These are phyloP conservation scores for Fusarium humuli DNA, from an alignment of 2,329 filamentous ascomycete species.

Conservation along the genomic window DNA sequence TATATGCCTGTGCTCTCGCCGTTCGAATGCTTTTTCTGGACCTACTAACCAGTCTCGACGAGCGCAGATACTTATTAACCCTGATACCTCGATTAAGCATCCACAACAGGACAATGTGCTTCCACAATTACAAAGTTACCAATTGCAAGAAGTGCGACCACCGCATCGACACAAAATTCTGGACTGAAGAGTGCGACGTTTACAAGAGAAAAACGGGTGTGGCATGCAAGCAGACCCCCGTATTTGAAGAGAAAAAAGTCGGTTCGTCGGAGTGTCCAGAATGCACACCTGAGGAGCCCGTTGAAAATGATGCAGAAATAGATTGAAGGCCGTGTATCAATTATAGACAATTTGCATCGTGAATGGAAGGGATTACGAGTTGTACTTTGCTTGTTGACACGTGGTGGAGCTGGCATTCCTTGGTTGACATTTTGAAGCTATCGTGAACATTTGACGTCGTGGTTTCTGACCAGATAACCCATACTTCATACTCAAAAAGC, in stretches of 20 bases:
- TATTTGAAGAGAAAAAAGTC: neutral
- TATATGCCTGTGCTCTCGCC: no score
- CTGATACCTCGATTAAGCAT: neutral
- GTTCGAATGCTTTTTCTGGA: fast-evolving
- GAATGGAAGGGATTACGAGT: fast-evolving
- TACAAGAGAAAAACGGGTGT: neutral
- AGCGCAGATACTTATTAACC: neutral
- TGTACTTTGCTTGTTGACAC: neutral
- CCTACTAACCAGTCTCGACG: neutral
- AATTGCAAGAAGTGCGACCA: slow-evolving; percentile 7
- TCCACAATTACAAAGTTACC: neutral
- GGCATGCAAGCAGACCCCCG: neutral
- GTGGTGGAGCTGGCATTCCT: fast-evolving
- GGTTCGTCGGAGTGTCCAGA: neutral
- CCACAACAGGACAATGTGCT: slow-evolving; percentile 15
- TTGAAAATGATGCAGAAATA: neutral
- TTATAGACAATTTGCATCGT: neutral
- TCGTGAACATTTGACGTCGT: neutral
- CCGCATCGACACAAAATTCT: neutral
- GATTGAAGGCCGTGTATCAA: fast-evolving
- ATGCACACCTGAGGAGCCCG: neutral
- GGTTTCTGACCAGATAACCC: fast-evolving
- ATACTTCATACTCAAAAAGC: neutral
- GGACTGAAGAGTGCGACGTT: neutral
- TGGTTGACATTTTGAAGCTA: neutral